These are phyloP conservation scores for Parsonsia alboflavescens DNA, from an alignment of 257 asterid genomes.

Conservation along the genomic window DNA sequence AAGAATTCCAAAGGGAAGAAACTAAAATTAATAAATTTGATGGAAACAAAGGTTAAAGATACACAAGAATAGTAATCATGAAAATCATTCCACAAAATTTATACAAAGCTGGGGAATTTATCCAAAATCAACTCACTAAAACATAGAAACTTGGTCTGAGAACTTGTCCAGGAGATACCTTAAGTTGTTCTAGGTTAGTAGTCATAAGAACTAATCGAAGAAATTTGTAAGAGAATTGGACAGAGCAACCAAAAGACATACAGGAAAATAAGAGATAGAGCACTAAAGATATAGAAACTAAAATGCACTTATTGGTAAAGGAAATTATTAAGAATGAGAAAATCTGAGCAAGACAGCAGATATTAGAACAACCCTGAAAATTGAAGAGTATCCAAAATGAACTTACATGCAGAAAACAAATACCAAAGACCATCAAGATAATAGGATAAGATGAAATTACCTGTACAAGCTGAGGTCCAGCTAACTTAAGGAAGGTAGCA, in stretches of 20 bases:
- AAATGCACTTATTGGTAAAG: too few species aligned
- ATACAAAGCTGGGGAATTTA: background rate
- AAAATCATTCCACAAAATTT: background rate
- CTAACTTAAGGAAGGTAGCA: conserved; percentile 88
- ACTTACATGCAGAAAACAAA: background rate
- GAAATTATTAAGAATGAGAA: background rate
- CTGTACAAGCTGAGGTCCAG: conserved; percentile 97
- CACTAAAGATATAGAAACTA: background rate
- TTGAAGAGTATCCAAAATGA: background rate
- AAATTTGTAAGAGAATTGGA: too few species aligned
- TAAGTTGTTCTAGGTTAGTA: too few species aligned
- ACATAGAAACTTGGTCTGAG: background rate
- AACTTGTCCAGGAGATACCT: too few species aligned
- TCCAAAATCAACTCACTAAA: background rate
- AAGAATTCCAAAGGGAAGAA: background rate
- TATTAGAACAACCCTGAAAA: background rate
- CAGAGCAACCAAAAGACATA: too few species aligned
- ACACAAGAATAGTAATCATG: background rate
- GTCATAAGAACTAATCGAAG: too few species aligned
- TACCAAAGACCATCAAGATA: background rate
- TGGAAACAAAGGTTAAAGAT: background rate
- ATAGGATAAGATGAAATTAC: conserved; percentile 23
- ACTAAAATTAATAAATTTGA: background rate
- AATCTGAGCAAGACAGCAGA: background rate
- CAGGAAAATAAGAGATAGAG: background rate